Conservation (phyloP, 1,139 yeast species). For the Candida anutae region DNA sequence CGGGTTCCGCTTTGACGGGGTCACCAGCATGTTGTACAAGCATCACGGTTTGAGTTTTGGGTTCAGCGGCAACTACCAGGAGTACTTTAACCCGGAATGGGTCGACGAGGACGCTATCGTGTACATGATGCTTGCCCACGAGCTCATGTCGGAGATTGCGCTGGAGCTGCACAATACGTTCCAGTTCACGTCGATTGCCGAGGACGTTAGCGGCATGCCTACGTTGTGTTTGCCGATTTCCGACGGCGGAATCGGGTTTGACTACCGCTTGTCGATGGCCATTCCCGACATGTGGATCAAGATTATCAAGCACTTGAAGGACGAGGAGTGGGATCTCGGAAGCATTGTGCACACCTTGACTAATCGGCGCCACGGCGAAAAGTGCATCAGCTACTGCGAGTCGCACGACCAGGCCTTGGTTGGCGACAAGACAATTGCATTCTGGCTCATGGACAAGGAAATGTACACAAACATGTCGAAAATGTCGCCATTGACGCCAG, state of each 20-base stretch:
- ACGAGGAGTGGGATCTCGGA: conserved; percentile 90
- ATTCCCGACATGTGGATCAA: conserved; percentile 99
- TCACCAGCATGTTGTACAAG: conserved; percentile 82
- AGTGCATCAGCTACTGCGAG: conserved; percentile 88
- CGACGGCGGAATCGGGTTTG: conserved; percentile 87
- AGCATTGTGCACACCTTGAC: conserved; percentile 74
- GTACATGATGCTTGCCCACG: conserved; percentile 84
- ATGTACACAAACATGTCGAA: conserved; percentile 95
- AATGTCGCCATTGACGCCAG: conserved; percentile 62
- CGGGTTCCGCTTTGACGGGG: conserved; percentile 96
- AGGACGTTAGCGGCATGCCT: conserved; percentile 97
- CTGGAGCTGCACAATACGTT: conserved; percentile 25
- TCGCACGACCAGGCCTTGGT: conserved; percentile 97
- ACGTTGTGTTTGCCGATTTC: conserved; percentile 71
- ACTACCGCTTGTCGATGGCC: conserved; percentile 93
- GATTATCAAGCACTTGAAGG: conserved; percentile 69
- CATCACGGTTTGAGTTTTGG: conserved; percentile 92
- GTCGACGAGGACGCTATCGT: conserved; percentile 85
- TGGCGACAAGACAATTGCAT: conserved; percentile 93
- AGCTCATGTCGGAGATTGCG: conserved; percentile 51
- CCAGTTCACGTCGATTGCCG: conserved; percentile 76
- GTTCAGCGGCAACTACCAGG: conserved; percentile 89
- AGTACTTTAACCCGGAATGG: conserved; percentile 72
- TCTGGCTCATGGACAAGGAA: conserved; percentile 97
- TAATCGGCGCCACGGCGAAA: conserved; percentile 83